Percentiles rank a stretch among this genome's conserved stretches.
These are phyloP conservation scores for Mycena sp. DNA, from an alignment of 1,284 basidiomycete genomes.

Conservation along the genomic window DNA sequence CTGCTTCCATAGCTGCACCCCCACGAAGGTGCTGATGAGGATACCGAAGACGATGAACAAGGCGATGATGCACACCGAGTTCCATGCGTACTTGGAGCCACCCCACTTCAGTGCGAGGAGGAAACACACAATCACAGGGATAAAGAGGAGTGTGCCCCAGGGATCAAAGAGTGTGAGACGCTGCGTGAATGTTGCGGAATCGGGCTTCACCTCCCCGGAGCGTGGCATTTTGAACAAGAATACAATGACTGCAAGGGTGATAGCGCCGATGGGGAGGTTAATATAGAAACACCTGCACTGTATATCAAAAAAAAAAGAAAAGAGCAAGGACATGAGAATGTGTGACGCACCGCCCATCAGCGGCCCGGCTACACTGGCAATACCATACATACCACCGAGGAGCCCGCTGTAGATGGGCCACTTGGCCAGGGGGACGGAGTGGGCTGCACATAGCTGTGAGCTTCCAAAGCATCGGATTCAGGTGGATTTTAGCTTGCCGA, in stretches of 20 bases:
- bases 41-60: conserved; percentile 20
- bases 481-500: no score
- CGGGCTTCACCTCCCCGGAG: background rate
- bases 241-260: background rate
- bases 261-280: conserved; percentile 13
- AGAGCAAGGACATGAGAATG: background rate
- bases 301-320: background rate
- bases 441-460: no score
- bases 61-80: conserved; percentile 12
- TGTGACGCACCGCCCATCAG: conserved; percentile 9
- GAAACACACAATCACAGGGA: conserved; percentile 12
- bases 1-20: conserved; percentile 13
- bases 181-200: background rate
- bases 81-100: conserved; percentile 28
- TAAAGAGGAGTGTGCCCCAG: conserved; percentile 7
- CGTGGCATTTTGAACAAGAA: conserved; percentile 11
- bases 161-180: background rate
- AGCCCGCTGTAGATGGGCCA: no score
- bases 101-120: conserved; percentile 28
- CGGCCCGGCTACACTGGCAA: no score
- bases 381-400: no score
- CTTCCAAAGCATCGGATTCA: no score
- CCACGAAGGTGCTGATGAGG: conserved; percentile 8
- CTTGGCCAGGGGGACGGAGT: no score
- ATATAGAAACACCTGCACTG: conserved; percentile 24